These are phyloP conservation scores for Entomortierella lignicola DNA, from an alignment of 192 early-diverging fungal species.

Conservation along the genomic window DNA sequence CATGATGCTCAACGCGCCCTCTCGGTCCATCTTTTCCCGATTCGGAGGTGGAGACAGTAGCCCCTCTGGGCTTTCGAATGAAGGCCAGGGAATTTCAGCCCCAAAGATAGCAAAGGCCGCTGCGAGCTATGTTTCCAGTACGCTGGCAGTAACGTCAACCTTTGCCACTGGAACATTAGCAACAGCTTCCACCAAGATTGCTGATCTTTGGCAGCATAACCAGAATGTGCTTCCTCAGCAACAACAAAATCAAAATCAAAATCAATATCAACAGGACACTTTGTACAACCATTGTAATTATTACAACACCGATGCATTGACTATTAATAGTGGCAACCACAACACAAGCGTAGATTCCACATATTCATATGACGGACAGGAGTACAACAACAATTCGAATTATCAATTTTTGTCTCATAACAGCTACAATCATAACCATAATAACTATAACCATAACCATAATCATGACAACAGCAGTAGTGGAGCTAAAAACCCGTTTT, in stretches of 20 bases:
- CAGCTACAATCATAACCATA: slow-evolving; percentile 7
- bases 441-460: slow-evolving; percentile 8
- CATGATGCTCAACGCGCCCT: slow-evolving; percentile 24
- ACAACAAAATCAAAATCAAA: slow-evolving; percentile 12
- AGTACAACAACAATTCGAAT: slow-evolving; percentile 19
- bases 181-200: slow-evolving; percentile 47
- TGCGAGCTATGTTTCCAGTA: slow-evolving; percentile 42
- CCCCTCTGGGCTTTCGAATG: neutral
- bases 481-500: slow-evolving; percentile 20
- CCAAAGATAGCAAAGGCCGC: slow-evolving; percentile 43
- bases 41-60: slow-evolving; percentile 12
- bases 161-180: slow-evolving; percentile 42
- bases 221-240: slow-evolving; percentile 44
- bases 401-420: slow-evolving; percentile 21
- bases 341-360: neutral
- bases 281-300: slow-evolving; percentile 26
- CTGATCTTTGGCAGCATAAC: slow-evolving; percentile 51
- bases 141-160: slow-evolving; percentile 41
- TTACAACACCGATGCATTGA: slow-evolving; percentile 16
- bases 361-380: slow-evolving; percentile 33
- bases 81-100: neutral
- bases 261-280: slow-evolving; percentile 6
- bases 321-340: slow-evolving; percentile 34
- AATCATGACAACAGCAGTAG: slow-evolving; percentile 3
- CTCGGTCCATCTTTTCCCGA: slow-evolving; percentile 37